Percentiles rank a stretch among this genome's conserved stretches.
Conservation (phyloP, 164 flowering plant species). For the Kalanchoe fedtschenkoi region DNA sequence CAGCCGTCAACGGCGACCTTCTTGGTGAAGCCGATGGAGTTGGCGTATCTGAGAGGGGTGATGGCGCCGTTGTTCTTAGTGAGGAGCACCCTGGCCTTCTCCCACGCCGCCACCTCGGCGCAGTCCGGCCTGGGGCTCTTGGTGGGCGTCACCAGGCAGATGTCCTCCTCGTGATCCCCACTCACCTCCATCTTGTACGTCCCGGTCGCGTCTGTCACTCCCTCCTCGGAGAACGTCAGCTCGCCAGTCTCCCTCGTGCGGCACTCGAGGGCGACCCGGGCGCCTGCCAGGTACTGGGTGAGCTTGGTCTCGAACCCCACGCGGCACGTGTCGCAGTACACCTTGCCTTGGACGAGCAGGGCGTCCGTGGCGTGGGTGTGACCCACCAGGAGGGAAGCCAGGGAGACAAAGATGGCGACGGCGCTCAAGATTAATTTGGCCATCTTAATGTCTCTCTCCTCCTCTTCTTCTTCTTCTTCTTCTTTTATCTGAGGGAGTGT, state of each 20-base stretch:
- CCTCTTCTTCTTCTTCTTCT: constrained; percentile 2
- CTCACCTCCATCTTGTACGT: constrained; percentile 12
- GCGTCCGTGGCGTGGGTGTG: constrained; percentile 7
- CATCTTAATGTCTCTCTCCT: constrained; percentile 2
- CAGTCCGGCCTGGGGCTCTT: constrained; percentile 17
- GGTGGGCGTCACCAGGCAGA: constrained; percentile 18
- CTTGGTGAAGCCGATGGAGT: constrained; percentile 21
- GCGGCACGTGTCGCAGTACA: constrained; percentile 10
- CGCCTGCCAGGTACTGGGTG: constrained; percentile 8
- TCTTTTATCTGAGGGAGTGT: neutral
- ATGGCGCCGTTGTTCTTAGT: constrained; percentile 15
- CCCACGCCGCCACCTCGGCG: neutral
- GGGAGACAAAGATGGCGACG: neutral
- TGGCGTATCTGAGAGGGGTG: constrained; percentile 13
- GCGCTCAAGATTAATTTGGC: constrained; percentile 2
- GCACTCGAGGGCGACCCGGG: constrained; percentile 21
- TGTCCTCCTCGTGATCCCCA: constrained; percentile 48
- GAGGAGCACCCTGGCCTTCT: constrained; percentile 10
- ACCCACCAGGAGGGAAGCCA: constrained; percentile 1
- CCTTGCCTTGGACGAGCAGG: constrained; percentile 8
- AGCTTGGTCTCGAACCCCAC: constrained; percentile 9
- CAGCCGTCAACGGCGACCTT: constrained; percentile 10
- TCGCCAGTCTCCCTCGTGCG: neutral
- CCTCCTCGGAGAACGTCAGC: constrained; percentile 8
- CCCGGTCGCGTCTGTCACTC: constrained; percentile 15